Conservation (phyloP, 352 stramenopile genomes). For the Stramenopiles sp. region DNA sequence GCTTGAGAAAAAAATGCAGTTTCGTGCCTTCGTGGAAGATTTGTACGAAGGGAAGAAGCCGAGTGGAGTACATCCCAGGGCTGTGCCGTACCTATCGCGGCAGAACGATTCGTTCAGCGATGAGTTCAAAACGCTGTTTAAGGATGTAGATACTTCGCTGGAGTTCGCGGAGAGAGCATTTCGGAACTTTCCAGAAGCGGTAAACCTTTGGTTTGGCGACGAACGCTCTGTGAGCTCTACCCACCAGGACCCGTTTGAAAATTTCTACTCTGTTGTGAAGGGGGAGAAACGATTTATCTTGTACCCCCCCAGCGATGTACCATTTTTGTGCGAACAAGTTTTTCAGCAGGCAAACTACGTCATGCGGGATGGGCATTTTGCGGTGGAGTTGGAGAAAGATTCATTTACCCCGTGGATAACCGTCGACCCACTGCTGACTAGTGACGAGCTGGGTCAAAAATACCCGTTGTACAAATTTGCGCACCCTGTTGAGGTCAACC, state of each 20-base stretch:
- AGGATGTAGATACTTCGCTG: neutral
- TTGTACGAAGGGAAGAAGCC: neutral
- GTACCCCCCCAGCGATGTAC: neutral
- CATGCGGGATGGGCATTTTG: neutral
- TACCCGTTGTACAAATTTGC: conserved; percentile 27
- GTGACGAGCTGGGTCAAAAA: neutral
- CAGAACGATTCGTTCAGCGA: neutral
- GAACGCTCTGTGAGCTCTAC: neutral
- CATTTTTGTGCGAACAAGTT: neutral
- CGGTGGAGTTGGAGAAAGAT: neutral
- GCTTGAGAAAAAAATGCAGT: neutral
- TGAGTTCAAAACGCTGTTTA: neutral
- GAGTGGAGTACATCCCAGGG: neutral
- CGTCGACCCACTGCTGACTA: neutral
- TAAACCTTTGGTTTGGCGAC: neutral
- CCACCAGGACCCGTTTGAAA: neutral
- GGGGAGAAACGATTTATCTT: neutral
- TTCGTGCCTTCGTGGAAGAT: neutral
- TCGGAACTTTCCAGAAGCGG: neutral
- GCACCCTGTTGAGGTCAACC: conserved; percentile 32
- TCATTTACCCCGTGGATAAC: neutral
- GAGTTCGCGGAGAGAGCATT: neutral
- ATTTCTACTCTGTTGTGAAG: neutral
- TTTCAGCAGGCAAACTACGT: neutral
- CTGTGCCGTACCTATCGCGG: neutral